These are phyloP conservation scores for Fusarium aywerte DNA, from an alignment of 2,329 filamentous ascomycete species.

Conservation along the genomic window DNA sequence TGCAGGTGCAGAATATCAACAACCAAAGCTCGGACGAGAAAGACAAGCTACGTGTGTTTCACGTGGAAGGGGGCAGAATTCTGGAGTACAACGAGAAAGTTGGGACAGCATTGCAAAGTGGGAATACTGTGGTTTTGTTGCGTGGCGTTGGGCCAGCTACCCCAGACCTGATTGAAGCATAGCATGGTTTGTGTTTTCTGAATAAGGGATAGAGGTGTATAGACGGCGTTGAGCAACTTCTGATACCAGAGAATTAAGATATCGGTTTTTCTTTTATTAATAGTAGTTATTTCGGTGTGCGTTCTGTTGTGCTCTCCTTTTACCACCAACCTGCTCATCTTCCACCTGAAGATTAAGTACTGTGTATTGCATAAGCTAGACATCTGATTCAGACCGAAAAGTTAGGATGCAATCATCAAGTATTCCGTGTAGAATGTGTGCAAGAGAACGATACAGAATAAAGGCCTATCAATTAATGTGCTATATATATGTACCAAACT, in stretches of 20 bases:
- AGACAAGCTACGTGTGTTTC: conserved; percentile 86
- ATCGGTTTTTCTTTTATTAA: not conserved
- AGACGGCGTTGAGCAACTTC: conserved; percentile 36
- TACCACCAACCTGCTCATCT: not conserved
- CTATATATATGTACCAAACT: too few species aligned
- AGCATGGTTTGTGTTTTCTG: conserved; percentile 8
- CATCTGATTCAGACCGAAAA: not conserved
- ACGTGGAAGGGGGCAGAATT: conserved; percentile 88
- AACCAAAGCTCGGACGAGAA: conserved; percentile 80
- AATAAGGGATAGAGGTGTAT: conserved; percentile 27
- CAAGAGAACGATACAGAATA: too few species aligned
- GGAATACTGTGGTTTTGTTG: conserved; percentile 90
- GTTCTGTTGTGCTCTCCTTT: not conserved
- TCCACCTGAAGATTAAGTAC: too few species aligned
- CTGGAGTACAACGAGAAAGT: conserved; percentile 91
- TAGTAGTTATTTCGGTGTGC: not conserved
- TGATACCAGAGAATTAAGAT: conserved; percentile 1
- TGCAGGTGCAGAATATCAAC: conserved; percentile 87
- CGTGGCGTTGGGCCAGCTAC: conserved; percentile 82
- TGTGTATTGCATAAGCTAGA: not conserved
- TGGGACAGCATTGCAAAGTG: conserved; percentile 76
- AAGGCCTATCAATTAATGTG: too few species aligned
- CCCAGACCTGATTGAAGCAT: conserved; percentile 72
- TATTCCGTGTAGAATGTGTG: too few species aligned
- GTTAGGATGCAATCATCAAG: not conserved